phyloP scores from a whole-genome alignment of 768 basidiomycete genomes.

The Atractiella rhizophila region DNA sequence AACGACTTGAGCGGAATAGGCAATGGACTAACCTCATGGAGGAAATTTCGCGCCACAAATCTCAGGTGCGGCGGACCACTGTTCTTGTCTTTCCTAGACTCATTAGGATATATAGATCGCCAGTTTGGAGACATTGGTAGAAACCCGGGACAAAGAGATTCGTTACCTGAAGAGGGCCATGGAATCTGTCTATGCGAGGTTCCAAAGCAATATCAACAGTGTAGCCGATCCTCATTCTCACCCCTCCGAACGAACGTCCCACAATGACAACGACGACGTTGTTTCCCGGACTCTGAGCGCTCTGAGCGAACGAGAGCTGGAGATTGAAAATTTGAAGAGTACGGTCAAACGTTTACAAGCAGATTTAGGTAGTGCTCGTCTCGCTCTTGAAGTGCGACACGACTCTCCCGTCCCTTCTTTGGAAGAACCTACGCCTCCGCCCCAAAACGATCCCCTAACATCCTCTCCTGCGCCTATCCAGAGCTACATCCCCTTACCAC shows the following conservation, averaged over 20 bases:
- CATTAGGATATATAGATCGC: constrained; percentile 25
- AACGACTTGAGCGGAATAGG: constrained; percentile 33
- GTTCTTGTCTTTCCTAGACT: not conserved
- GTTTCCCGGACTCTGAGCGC: constrained; percentile 45
- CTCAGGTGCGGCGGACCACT: constrained; percentile 29
- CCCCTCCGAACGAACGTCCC: constrained; percentile 22
- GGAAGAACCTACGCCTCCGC: too few species aligned
- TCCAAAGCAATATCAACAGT: constrained; percentile 28
- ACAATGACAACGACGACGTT: constrained; percentile 39
- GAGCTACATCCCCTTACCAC: too few species aligned
- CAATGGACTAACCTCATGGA: constrained; percentile 49
- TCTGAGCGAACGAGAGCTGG: constrained; percentile 40
- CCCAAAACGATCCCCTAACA: too few species aligned
- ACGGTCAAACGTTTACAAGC: too few species aligned
- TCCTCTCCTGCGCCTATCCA: too few species aligned
- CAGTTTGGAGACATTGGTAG: constrained; percentile 29
- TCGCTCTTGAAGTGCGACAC: too few species aligned
- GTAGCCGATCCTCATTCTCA: constrained; percentile 24
- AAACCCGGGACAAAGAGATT: constrained; percentile 44
- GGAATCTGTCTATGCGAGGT: constrained; percentile 62
- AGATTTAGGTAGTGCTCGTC: too few species aligned
- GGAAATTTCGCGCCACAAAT: constrained; percentile 45
- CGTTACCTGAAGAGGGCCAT: constrained; percentile 57
- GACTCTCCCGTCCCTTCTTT: too few species aligned
- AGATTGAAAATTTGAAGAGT: constrained; percentile 29